Base-by-base conservation (phyloP, 345 rosid genomes). In the Melaleuca alternifolia region DNA sequence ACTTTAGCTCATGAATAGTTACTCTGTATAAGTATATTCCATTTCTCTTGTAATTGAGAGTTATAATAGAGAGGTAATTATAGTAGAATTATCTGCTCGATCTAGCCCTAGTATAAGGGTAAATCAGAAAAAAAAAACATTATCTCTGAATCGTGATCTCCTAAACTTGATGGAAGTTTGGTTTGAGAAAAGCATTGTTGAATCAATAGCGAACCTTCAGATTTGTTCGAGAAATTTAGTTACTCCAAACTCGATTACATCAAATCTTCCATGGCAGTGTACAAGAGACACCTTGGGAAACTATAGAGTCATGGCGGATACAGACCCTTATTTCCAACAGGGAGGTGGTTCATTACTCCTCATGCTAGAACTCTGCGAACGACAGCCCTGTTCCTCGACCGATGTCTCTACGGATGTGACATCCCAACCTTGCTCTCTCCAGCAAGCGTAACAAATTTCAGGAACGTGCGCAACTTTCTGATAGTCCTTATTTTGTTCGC, bases 361-460 rank as follows among this genome's bases (percentile, higher is more conserved):
- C 83, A 57, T 87, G 28, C 86, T 84, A 11, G 54, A 54, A 26
- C 84, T 83, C 20, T 76, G 86, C 44, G 84, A 75, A 21, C 84
- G 59, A 24, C 46, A n/a, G 54, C 85, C 87, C 54, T 71, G 41
- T 87, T 54, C 85, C 85, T 1, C 79, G 87, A 71, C 81, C 30
- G 85, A 71, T 75, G 77, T 81, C 44, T 86, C 91, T 20, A 87
- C 52, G 11, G 90, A 76, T 28, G 88, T 86, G 30, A 89, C 88
- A 30, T 91, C 88, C 92, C 91, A 87, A 15, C 88, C 91, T 6
- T 88, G 88, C 26, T 90, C 90, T 76, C 90, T 87, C 90, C 88
- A 89, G 86, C 87, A 87, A 12, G 86, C 89, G 10, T 75, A 86
- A 79, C 61, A 75, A 51, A 90, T 90, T 85, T 90, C 90, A 13